phyloP scores from a whole-genome alignment of 176 grass and related monocot genomes.

The Oryza punctata region DNA sequence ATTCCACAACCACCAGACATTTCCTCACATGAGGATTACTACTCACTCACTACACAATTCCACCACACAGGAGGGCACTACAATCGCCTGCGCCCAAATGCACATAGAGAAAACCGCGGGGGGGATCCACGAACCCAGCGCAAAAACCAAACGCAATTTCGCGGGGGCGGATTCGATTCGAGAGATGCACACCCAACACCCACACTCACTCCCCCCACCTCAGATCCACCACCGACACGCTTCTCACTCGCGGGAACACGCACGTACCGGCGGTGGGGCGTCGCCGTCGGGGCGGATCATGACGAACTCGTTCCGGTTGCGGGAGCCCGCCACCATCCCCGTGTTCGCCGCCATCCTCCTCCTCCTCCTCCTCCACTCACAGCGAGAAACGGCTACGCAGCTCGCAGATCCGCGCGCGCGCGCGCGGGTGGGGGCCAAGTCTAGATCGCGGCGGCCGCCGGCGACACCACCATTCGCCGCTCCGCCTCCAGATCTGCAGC shows the following conservation, averaged over 20 bases:
- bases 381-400: not conserved
- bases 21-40: not conserved
- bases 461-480: constrained; percentile 40
- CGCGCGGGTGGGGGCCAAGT: not conserved
- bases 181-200: not conserved
- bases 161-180: not conserved
- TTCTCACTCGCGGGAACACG: not conserved
- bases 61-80: not conserved
- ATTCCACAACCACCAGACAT: not conserved
- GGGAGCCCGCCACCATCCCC: constrained; percentile 80
- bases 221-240: constrained; percentile 48
- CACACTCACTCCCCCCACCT: not conserved
- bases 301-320: constrained; percentile 88
- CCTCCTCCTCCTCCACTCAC: not conserved
- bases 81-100: not conserved
- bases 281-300: constrained; percentile 83
- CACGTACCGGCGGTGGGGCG: constrained; percentile 42
- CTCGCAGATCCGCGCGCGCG: too few species aligned
- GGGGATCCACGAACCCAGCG: not conserved
- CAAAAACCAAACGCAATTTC: not conserved
- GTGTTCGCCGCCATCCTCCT: constrained; percentile 61
- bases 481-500: constrained; percentile 21
- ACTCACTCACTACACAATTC: not conserved
- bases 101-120: not conserved
- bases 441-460: not conserved